phyloP scores from a whole-genome alignment of 176 grass and related monocot species.

The Puya raimondii region DNA sequence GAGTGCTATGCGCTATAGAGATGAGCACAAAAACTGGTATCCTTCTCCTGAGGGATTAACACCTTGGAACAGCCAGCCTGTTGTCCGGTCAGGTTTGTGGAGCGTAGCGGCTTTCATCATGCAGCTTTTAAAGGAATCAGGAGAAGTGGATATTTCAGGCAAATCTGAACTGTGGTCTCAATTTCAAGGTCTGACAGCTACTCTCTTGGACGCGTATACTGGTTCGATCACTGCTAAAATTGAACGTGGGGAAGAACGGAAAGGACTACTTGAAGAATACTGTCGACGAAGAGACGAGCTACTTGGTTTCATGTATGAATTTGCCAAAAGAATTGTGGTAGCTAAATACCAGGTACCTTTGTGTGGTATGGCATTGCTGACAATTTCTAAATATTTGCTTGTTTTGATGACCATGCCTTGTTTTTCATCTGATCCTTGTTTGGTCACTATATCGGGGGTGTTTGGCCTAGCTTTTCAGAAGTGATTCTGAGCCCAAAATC shows the following conservation, averaged over 20 bases:
- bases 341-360: conserved; percentile 59
- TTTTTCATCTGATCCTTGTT: neutral
- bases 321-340: conserved; percentile 74
- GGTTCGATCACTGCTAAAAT: conserved; percentile 68
- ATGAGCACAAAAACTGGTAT: conserved; percentile 74
- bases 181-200: conserved; percentile 67
- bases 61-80: conserved; percentile 76
- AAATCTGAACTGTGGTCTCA: conserved; percentile 64
- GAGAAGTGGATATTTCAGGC: conserved; percentile 39
- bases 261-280: conserved; percentile 73
- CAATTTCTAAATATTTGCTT: neutral
- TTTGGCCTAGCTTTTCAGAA: too few relatives aligned
- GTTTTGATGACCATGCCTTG: neutral
- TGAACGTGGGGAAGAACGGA: conserved; percentile 65
- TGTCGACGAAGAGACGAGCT: conserved; percentile 79
- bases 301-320: conserved; percentile 66
- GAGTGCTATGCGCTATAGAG: conserved; percentile 55
- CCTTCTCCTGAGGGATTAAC: conserved; percentile 83
- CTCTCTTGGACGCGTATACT: conserved; percentile 72
- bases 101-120: conserved; percentile 60
- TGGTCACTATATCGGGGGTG: too few relatives aligned
- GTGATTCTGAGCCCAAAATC: too few relatives aligned
- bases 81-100: conserved; percentile 81
- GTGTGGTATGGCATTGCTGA: neutral
- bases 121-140: conserved; percentile 58